Conservation (phyloP, 495 filamentous ascomycete genomes). For the Hyphodiscus hymeniophilus region DNA sequence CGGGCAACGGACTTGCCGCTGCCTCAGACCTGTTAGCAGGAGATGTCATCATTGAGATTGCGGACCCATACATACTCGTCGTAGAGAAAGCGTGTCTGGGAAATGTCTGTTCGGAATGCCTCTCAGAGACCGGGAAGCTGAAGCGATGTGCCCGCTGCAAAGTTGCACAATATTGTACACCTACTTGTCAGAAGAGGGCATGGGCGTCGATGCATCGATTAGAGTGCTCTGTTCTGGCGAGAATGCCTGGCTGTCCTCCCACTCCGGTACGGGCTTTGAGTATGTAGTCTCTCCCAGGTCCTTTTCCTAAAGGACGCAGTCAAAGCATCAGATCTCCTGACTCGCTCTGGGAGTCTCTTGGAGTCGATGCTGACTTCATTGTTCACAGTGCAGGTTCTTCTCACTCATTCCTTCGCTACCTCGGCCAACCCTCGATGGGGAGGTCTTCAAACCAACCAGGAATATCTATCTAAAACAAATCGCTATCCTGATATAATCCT, state of each 20-base stretch:
- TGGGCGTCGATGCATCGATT: conserved; percentile 44
- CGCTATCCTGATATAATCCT: conserved; percentile 33
- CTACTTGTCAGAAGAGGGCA: conserved; percentile 45
- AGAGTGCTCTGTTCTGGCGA: conserved; percentile 37
- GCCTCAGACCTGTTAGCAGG: conserved; percentile 29
- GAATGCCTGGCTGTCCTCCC: conserved; percentile 26
- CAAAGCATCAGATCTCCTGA: too few species aligned
- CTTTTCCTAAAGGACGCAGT: too few species aligned
- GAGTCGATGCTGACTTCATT: too few species aligned
- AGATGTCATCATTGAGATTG: conserved; percentile 32
- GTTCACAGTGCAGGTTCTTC: conserved; percentile 38
- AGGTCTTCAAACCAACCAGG: conserved; percentile 9
- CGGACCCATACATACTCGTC: conserved; percentile 32
- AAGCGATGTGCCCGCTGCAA: conserved; percentile 44
- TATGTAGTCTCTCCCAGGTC: too few species aligned
- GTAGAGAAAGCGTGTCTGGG: conserved; percentile 24
- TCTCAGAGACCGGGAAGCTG: conserved; percentile 9
- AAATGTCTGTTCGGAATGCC: conserved; percentile 11
- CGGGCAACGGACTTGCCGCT: conserved; percentile 31
- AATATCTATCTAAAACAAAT: conserved; percentile 11
- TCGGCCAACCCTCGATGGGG: conserved; percentile 5
- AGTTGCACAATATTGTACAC: conserved; percentile 42
- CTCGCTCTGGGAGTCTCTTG: too few species aligned
- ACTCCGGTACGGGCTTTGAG: conserved; percentile 37
- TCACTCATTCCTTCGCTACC: conserved; percentile 8